Evolutionary conservation across 2,329 filamentous ascomycete species (phyloP).

Genomic region (Xylariaceae sp.): DNA sequence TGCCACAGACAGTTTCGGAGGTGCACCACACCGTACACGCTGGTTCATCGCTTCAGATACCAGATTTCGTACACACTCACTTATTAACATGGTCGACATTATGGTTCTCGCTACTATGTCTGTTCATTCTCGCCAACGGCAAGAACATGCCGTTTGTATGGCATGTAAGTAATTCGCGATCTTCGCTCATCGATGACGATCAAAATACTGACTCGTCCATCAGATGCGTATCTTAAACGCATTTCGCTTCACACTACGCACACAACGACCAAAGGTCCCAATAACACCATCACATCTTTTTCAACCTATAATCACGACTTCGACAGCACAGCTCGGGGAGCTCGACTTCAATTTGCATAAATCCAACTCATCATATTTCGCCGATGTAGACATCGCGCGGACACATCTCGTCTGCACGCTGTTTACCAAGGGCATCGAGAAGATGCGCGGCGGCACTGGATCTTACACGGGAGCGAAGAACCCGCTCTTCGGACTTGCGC

Average conservation of each 20-base stretch:
- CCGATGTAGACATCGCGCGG: conserved; percentile 64
- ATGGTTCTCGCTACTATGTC: conserved; percentile 30
- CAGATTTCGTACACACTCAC: conserved; percentile 15
- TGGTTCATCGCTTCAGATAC: conserved; percentile 9
- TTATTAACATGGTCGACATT: conserved; percentile 24
- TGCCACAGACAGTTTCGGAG: conserved; percentile 6
- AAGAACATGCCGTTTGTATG: conserved; percentile 59
- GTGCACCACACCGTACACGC: conserved; percentile 9
- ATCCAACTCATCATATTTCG: conserved; percentile 67
- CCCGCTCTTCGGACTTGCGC: conserved; percentile 32
- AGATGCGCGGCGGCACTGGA: conserved; percentile 30
- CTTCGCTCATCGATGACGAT: background rate
- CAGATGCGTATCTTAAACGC: conserved; percentile 32
- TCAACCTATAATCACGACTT: conserved; percentile 57
- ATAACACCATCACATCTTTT: conserved; percentile 55
- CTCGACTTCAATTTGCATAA: conserved; percentile 73
- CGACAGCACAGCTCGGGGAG: conserved; percentile 58
- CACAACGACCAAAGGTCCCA: conserved; percentile 37
- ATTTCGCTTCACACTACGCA: conserved; percentile 43
- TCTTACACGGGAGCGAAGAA: conserved; percentile 27
- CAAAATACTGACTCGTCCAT: conserved; percentile 3
- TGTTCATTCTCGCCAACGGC: conserved; percentile 48
- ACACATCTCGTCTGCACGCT: conserved; percentile 58
- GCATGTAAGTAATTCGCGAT: conserved; percentile 46
- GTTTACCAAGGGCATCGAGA: conserved; percentile 30